Base-by-base conservation (phyloP, 352 stramenopile species). In the Globisporangium middletonii region DNA sequence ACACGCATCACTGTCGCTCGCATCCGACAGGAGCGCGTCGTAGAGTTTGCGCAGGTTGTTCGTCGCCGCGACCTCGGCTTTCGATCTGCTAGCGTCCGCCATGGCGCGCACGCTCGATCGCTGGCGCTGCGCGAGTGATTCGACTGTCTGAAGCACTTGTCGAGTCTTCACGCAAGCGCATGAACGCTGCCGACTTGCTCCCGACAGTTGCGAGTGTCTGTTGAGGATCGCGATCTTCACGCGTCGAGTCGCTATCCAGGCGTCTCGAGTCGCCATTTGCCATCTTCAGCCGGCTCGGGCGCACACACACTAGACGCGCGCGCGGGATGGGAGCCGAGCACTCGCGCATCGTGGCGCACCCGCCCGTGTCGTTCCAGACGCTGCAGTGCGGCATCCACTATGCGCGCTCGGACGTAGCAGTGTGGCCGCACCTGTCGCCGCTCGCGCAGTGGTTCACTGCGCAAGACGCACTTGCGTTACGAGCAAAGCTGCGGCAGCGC, bases 381-480 rank as follows among this genome's bases (percentile, higher is more conserved):
- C 18, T 89, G 37, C 67, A 74, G 45, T 75, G 68, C 33, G 72
- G 77, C 0, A 60, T 86, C 46, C 69, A 80, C 56, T 89, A 89
- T 57, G 70, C 57, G 4, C 59, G 62, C 42, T 71, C 67, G 4
- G 77, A 90, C 59, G 60, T 86, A 28, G 67, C 57, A 27, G 56
- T 88, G 49, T 90, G 77, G 79, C 68, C 77, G n/a, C 79, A 90
- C 47, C 57, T 81, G 26, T 46, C 73, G 4, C 73, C 77, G 15
- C 23, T 90, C n/a, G 62, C 73, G 16, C 72, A 79, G 18, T 90
- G 79, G 75, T 87, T 90, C 61, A 87, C 75, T 3, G 65, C 70
- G 4, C 61, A 83, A 33, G 77, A 88, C 37, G 63, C 77, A 1
- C 45, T 69, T 7, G 63, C 63, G 4, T 59, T 90, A n/a, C 42